These are phyloP conservation scores for Isoetes taiwanensis DNA, from an alignment of 75 land plant species.

Conservation along the genomic window DNA sequence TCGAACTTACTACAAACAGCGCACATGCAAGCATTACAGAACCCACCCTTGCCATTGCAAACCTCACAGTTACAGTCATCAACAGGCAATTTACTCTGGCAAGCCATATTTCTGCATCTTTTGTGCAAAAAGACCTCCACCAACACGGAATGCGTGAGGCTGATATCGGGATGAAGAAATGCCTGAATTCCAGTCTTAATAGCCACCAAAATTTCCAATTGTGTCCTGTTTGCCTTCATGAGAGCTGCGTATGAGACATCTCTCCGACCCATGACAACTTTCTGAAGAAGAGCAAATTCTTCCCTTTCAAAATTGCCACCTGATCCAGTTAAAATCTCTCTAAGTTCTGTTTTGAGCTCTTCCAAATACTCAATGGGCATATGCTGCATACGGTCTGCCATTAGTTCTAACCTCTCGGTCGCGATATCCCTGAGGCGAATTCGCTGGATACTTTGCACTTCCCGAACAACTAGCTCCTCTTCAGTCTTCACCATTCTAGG, in stretches of 20 bases:
- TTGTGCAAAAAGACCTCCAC: slow-evolving; percentile 78
- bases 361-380: neutral
- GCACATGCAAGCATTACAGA: slow-evolving; percentile 96
- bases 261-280: slow-evolving; percentile 49
- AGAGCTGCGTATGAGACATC: slow-evolving; percentile 64
- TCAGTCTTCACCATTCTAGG: too few relatives aligned
- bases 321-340: slow-evolving; percentile 66
- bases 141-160: slow-evolving; percentile 57
- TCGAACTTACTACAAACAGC: slow-evolving; percentile 85
- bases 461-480: too few relatives aligned
- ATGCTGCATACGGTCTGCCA: neutral
- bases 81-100: slow-evolving; percentile 72
- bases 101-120: slow-evolving; percentile 84
- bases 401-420: neutral
- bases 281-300: slow-evolving; percentile 67
- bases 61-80: slow-evolving; percentile 80
- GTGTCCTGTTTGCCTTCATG: slow-evolving; percentile 53
- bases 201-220: slow-evolving; percentile 81
- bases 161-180: slow-evolving; percentile 77
- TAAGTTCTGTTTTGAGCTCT: slow-evolving; percentile 13
- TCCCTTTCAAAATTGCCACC: slow-evolving; percentile 68
- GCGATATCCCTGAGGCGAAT: slow-evolving; percentile 3
- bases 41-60: slow-evolving; percentile 70
- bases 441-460: neutral
- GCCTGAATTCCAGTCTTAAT: slow-evolving; percentile 90